Evolutionary conservation across 2,329 filamentous ascomycete genomes (phyloP), one percentile per base, ranked within the genome.

Genomic region (Coniochaeta pulveracea): DNA sequence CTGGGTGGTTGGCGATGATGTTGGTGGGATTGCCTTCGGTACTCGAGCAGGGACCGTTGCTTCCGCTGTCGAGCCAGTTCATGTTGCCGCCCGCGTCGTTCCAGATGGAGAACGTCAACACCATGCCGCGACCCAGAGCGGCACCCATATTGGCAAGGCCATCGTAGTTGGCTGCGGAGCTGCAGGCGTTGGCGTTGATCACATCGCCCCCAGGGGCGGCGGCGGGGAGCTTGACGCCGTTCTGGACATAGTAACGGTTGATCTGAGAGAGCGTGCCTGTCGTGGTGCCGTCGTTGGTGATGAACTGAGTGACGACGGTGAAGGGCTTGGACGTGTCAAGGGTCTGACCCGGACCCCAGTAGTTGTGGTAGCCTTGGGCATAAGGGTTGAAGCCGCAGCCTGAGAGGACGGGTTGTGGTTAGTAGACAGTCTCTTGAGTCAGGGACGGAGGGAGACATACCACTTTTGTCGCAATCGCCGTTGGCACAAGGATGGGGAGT

Each of bases 101-200:
- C 64, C 64, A 69, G 33, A 70, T 55, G 42, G 50, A 54, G 40
- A 69, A 56, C 7, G 55, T 55, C 18, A 66, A 44, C 1, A 63
- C 60, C 62, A 66, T 64, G 21, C 55, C 59, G 6, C 58, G 49
- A 10, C 43, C 45, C 34, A 62, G 40, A 2, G 58, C 51, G 26
- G 56, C 42, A 3, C 58, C 58, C 56, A 62, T 58, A 10, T 47
- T 55, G 15, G 51, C 53, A 3, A 58, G 34, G 17, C 36, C 46
- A 8, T 47, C 43, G 29, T 43, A 50, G 16, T 37, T 25, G 17
- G 40, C 40, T n/a, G 37, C 44, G 28, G 56, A 52, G 2, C 54
- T 52, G 50, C 72, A 76, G 58, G 59, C 74, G 1, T 51, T 46
- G 26, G 61, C 56, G 37, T 61, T 69, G 55, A 76, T 62, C 12